phyloP scores from a whole-genome alignment of 352 stramenopile species.

The Pythium sp. region DNA sequence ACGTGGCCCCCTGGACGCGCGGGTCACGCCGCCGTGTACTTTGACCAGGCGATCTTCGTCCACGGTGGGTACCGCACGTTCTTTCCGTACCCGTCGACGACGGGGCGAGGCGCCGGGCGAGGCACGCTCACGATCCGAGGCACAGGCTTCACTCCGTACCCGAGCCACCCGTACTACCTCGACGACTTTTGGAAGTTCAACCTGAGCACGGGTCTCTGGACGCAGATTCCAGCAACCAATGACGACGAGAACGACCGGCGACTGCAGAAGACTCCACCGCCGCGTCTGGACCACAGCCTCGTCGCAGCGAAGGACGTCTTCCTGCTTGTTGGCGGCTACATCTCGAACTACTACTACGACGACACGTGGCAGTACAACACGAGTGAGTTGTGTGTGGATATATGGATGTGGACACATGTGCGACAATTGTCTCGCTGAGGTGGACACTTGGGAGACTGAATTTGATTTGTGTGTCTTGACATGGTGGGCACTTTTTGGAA shows the following conservation, averaged over 20 bases:
- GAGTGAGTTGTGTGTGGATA: constrained; percentile 31
- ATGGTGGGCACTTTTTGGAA: background rate
- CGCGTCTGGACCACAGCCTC: constrained; percentile 83
- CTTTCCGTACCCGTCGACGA: constrained; percentile 93
- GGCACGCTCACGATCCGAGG: constrained; percentile 49
- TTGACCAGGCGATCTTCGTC: constrained; percentile 79
- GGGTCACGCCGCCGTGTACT: constrained; percentile 79
- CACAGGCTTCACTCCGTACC: constrained; percentile 84
- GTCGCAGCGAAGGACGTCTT: constrained; percentile 77
- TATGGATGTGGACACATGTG: background rate
- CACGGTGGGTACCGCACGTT: constrained; percentile 94
- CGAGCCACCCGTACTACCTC: constrained; percentile 92
- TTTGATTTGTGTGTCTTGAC: background rate
- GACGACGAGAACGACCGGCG: constrained; percentile 15
- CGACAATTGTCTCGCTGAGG: background rate
- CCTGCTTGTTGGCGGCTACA: constrained; percentile 92
- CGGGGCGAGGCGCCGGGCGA: constrained; percentile 69
- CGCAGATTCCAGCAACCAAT: constrained; percentile 36
- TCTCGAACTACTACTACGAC: constrained; percentile 92
- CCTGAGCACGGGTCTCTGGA: constrained; percentile 81
- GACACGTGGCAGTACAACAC: constrained; percentile 97
- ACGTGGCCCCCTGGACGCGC: constrained; percentile 87
- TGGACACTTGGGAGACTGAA: background rate
- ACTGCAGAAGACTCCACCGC: constrained; percentile 36
- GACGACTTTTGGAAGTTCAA: constrained; percentile 95